phyloP scores from a whole-genome alignment of 768 basidiomycete genomes.

The Lentinus brumalis region DNA sequence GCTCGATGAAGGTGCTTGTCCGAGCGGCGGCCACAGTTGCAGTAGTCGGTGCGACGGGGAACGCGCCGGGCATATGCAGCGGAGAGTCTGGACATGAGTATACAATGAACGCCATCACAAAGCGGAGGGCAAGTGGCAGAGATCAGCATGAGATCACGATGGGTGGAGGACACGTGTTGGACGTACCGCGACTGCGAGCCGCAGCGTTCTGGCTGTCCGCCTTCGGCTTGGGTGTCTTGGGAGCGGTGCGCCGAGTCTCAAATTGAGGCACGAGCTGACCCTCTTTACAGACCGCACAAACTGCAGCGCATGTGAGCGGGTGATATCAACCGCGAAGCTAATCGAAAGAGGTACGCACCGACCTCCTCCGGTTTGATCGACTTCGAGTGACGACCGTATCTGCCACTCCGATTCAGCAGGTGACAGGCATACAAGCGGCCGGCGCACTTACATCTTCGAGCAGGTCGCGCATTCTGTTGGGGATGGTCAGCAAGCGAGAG shows the following conservation, averaged over 20 bases:
- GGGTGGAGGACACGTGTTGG: background rate
- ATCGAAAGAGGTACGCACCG: constrained; percentile 41
- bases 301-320: constrained; percentile 35
- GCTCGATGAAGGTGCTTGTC: background rate
- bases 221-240: constrained; percentile 36
- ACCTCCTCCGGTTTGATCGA: constrained; percentile 69
- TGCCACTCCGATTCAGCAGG: constrained; percentile 25
- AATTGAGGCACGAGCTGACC: constrained; percentile 65
- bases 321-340: background rate
- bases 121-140: background rate
- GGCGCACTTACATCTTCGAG: constrained; percentile 52
- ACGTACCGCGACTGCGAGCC: constrained; percentile 17
- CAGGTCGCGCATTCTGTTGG: constrained; percentile 63
- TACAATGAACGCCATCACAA: background rate
- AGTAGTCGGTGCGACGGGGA: background rate
- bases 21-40: background rate
- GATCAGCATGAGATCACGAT: background rate
- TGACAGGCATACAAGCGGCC: background rate
- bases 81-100: constrained; percentile 16
- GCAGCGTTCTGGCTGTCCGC: constrained; percentile 22
- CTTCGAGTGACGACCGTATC: constrained; percentile 75
- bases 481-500: constrained; percentile 8
- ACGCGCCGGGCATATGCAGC: constrained; percentile 15
- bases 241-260: constrained; percentile 32
- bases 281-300: constrained; percentile 65